Evolutionary conservation across 192 early-diverging fungal genomes (phyloP).

Genomic region (Powellomyces hirtus): DNA sequence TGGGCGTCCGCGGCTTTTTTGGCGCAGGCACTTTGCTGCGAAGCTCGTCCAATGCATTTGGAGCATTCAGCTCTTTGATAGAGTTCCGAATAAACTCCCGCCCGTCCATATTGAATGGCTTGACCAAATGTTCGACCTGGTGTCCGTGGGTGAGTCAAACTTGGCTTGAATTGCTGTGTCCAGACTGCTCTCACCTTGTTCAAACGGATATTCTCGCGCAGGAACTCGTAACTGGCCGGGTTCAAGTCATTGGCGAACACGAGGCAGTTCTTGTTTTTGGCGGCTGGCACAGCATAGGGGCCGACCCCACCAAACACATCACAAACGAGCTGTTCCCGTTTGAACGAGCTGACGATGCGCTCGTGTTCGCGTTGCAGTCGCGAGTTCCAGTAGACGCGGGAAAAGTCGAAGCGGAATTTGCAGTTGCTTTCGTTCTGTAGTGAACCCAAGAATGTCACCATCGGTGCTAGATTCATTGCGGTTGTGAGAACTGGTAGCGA

Average conservation of each 20-base stretch:
- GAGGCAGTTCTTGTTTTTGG: constrained; percentile 67
- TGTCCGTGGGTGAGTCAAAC: not conserved
- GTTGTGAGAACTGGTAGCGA: too few relatives aligned
- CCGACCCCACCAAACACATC: constrained; percentile 98
- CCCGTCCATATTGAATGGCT: constrained; percentile 86
- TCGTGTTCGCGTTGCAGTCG: constrained; percentile 93
- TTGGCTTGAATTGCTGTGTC: not conserved
- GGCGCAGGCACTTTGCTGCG: constrained; percentile 1
- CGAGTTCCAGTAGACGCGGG: constrained; percentile 99
- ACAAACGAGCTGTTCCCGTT: constrained; percentile 69
- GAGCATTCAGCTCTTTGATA: constrained; percentile 58
- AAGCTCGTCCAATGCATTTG: constrained; percentile 26
- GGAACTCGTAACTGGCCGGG: constrained; percentile 78
- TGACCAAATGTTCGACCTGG: constrained; percentile 63
- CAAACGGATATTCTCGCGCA: constrained; percentile 74
- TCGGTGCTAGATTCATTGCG: too few relatives aligned
- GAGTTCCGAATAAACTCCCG: constrained; percentile 83
- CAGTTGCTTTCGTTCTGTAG: constrained; percentile 84
- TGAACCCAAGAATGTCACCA: too few relatives aligned
- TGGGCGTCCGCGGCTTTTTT: not conserved
- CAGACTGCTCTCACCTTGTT: constrained; percentile 70
- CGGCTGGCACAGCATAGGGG: constrained; percentile 93
- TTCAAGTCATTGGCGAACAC: constrained; percentile 99
- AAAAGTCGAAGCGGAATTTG: constrained; percentile 90
- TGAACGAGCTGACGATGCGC: constrained; percentile 79